These are phyloP conservation scores for Phlebiopsis gigantea DNA, from an alignment of 768 basidiomycete genomes.

Conservation along the genomic window DNA sequence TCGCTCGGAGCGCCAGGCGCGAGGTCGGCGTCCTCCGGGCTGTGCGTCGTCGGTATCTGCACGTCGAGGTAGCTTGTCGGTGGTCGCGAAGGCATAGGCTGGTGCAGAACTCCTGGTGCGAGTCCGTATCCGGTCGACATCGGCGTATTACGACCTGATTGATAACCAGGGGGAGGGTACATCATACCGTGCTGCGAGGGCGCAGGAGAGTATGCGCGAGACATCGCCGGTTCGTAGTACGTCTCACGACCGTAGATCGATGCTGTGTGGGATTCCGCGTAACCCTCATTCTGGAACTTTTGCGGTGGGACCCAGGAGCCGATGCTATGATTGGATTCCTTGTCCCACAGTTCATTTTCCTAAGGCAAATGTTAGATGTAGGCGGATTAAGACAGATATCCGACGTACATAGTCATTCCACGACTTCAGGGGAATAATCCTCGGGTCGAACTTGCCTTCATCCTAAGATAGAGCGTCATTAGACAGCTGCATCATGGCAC, in stretches of 20 bases:
- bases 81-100: slow-evolving; percentile 65
- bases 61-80: slow-evolving; percentile 75
- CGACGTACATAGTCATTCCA: slow-evolving; percentile 89
- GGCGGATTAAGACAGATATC: not conserved
- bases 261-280: slow-evolving; percentile 70
- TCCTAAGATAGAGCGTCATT: no score
- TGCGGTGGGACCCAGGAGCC: slow-evolving; percentile 86
- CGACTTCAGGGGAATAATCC: slow-evolving; percentile 88
- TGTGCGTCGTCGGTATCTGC: slow-evolving; percentile 48
- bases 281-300: slow-evolving; percentile 66
- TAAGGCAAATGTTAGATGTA: slow-evolving; percentile 24
- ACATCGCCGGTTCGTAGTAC: slow-evolving; percentile 64
- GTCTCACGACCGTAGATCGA: slow-evolving; percentile 88
- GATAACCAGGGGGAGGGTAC: slow-evolving; percentile 60
- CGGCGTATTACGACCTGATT: slow-evolving; percentile 72
- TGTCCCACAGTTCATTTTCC: slow-evolving; percentile 98
- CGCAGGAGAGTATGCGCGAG: slow-evolving; percentile 62
- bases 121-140: slow-evolving; percentile 17
- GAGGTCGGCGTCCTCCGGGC: slow-evolving; percentile 47
- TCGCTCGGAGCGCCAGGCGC: slow-evolving; percentile 51
- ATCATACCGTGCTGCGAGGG: slow-evolving; percentile 59
- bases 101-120: slow-evolving; percentile 37
- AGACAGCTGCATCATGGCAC: not conserved
- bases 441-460: slow-evolving; percentile 95
- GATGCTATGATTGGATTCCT: slow-evolving; percentile 93